Conservation (phyloP, 768 basidiomycete genomes). For the Leccinum boreale region DNA sequence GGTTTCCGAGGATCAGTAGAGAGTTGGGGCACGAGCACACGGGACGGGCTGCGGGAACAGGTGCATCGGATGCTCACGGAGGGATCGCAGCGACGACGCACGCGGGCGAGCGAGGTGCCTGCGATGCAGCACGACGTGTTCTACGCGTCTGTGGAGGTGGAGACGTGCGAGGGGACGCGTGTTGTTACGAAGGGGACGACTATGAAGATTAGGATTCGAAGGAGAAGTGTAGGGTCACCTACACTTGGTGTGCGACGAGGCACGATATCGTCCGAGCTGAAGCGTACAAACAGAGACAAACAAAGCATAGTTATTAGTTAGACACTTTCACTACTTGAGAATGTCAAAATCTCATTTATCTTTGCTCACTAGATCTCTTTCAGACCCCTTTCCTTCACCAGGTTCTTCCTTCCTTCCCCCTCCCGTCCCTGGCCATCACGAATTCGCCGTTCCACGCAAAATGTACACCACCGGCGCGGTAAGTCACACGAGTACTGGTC, state of each 20-base stretch:
- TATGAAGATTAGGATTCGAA: constrained; percentile 12
- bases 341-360: too few relatives aligned
- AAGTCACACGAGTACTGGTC: constrained; percentile 25
- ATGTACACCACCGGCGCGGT: constrained; percentile 28
- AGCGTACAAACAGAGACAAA: constrained; percentile 18
- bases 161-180: not conserved
- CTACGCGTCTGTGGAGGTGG: constrained; percentile 18
- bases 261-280: constrained; percentile 31
- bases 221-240: constrained; percentile 19
- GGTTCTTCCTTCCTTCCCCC: constrained; percentile 68
- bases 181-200: not conserved
- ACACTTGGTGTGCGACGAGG: constrained; percentile 16
- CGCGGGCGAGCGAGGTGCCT: constrained; percentile 16
- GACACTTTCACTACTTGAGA: too few relatives aligned
- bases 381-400: constrained; percentile 54
- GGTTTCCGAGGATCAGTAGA: constrained; percentile 16
- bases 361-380: too few relatives aligned
- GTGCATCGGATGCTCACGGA: constrained; percentile 21
- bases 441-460: constrained; percentile 51
- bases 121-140: constrained; percentile 27
- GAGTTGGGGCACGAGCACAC: not conserved
- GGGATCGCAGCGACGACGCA: constrained; percentile 18
- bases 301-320: not conserved
- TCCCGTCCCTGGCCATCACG: constrained; percentile 62
- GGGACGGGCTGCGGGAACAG: constrained; percentile 17